Conservation (phyloP, 176 grass and related monocot genomes). For the Carex kokanica region DNA sequence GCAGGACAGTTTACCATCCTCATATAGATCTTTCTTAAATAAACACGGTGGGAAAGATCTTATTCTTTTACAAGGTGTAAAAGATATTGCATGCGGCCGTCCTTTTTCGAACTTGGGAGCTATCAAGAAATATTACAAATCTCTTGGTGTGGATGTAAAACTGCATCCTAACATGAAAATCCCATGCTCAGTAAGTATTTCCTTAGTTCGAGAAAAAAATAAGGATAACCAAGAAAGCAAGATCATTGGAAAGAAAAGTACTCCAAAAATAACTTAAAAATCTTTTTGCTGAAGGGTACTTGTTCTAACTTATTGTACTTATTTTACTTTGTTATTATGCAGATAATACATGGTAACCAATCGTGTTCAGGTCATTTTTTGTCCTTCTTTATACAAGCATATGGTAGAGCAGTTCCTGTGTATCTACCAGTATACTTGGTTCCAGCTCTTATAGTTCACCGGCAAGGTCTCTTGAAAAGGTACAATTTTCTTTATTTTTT, state of each 20-base stretch:
- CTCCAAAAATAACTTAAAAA: not conserved
- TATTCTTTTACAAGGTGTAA: conserved; percentile 72
- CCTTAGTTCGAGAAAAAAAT: not conserved
- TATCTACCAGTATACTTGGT: conserved; percentile 89
- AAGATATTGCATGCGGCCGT: conserved; percentile 63
- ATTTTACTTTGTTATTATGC: conserved; percentile 26
- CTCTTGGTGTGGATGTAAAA: conserved; percentile 72
- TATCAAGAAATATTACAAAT: conserved; percentile 77
- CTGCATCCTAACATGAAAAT: conserved; percentile 87
- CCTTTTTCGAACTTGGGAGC: conserved; percentile 66
- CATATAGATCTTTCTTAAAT: conserved; percentile 86
- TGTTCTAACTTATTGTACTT: conserved; percentile 17
- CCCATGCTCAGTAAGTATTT: conserved; percentile 78
- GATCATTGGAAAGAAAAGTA: not conserved
- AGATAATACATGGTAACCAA: conserved; percentile 92
- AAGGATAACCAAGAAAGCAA: not conserved
- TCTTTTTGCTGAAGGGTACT: conserved; percentile 15
- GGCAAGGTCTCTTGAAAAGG: conserved; percentile 84
- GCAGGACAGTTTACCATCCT: conserved; percentile 82
- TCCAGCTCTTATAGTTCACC: conserved; percentile 94
- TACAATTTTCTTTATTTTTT: conserved; percentile 30
- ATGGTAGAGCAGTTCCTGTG: conserved; percentile 87
- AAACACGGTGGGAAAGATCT: conserved; percentile 88
- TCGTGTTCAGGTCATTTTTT: conserved; percentile 75
- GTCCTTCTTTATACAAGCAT: conserved; percentile 87